Conservation (phyloP, 208 protist species). For the Acanthamoeba castellanii region DNA sequence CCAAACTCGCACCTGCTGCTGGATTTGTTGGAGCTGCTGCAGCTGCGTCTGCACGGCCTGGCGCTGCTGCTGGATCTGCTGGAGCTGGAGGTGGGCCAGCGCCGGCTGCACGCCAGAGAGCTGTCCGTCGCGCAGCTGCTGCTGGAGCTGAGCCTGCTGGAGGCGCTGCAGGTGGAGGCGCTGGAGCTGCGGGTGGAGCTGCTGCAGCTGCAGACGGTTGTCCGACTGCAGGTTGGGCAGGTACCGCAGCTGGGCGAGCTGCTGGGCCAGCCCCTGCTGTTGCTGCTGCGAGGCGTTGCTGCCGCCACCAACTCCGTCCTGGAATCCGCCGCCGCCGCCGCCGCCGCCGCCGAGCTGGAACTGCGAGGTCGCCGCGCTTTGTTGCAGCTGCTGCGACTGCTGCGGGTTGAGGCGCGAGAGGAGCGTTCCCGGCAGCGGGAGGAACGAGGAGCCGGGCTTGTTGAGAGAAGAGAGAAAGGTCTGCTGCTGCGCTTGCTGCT, state of each 20-base stretch:
- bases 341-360: no score
- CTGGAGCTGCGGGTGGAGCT: slow-evolving; percentile 20
- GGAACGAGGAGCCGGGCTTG: no score
- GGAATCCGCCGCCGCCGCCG: no score
- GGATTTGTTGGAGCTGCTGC: slow-evolving; percentile 13
- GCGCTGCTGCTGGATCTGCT: background rate
- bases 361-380: no score
- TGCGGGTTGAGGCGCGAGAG: no score
- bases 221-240: background rate
- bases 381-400: no score
- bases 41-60: background rate
- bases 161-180: background rate
- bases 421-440: no score
- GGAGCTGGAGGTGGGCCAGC: background rate
- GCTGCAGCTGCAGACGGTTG: background rate
- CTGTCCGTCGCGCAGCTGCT: background rate
- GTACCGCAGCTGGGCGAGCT: background rate
- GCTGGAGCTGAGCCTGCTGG: slow-evolving; percentile 8
- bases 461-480: no score
- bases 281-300: background rate
- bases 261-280: background rate
- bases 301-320: no score
- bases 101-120: background rate
- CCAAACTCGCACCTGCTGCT: no score
- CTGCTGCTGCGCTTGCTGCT: no score